These are phyloP conservation scores for Orbilia ellipsospora DNA, from an alignment of 2,329 filamentous ascomycete genomes.

Conservation along the genomic window DNA sequence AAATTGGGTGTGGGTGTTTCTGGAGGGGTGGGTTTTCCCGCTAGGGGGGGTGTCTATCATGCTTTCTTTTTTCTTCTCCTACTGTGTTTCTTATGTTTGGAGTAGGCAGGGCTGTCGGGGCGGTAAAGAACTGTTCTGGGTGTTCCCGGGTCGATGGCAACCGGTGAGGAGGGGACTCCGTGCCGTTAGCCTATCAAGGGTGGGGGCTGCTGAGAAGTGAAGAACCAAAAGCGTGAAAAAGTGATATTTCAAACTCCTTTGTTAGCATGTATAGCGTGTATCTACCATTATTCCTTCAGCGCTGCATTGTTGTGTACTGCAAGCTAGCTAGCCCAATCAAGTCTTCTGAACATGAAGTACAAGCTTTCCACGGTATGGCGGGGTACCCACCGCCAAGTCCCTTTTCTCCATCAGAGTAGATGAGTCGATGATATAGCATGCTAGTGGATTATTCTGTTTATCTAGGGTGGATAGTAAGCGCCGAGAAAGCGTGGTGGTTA, in stretches of 20 bases:
- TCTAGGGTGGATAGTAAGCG: neutral
- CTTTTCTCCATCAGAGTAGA: neutral
- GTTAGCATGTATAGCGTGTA: constrained; percentile 14
- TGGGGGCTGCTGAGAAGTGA: neutral
- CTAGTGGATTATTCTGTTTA: neutral
- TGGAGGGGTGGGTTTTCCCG: constrained; percentile 25
- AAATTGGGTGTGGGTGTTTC: constrained; percentile 11
- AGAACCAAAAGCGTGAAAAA: constrained; percentile 1
- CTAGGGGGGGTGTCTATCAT: constrained; percentile 8
- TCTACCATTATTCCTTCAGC: constrained; percentile 1
- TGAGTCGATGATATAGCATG: neutral
- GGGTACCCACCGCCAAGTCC: neutral
- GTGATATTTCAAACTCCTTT: neutral
- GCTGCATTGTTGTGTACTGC: neutral
- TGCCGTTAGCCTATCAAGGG: neutral
- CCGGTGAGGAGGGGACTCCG: too few relatives aligned
- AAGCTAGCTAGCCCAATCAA: constrained; percentile 13
- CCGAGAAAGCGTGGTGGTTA: neutral
- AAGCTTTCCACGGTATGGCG: neutral
- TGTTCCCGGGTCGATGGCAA: neutral
- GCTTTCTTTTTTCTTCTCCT: constrained; percentile 26
- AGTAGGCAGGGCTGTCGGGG: constrained; percentile 7
- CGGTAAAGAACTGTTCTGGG: neutral
- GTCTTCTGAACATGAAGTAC: neutral
- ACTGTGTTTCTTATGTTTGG: constrained; percentile 27